Base-by-base conservation (phyloP, 805 yeast genomes). In the Kodamaea hsintzibuensis region DNA sequence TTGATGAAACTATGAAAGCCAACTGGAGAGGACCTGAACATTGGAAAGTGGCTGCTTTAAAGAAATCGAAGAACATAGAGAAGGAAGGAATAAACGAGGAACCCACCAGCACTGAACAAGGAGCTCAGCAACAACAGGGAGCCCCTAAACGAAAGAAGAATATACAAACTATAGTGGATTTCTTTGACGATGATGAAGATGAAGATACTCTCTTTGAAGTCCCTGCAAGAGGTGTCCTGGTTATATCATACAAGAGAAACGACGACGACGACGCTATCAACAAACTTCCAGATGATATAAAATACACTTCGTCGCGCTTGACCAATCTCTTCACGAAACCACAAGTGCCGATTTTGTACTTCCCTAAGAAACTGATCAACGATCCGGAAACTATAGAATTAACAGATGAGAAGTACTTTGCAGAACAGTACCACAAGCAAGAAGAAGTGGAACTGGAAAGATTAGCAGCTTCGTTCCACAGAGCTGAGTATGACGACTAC, bases 21-120 rank as follows among this genome's bases (percentile, higher is more conserved):
- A 88, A 84, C 65, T 92, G 98, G 97, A 82, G 96, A 27, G 98
- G 98, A 7, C 79, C 93, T 12, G 93, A 89, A 59, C 96, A 90
- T 70, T 93, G 98, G 98, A 88, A 88, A 69, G 87, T 93, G 9
- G 74, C 80, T 42, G 80, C 83, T 12, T 68, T 86, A 47, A 86
- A 83, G 61, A 77, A 77, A 58, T 59, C 72, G 25, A 73, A 71
- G 55, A 66, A 63, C 18, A 47, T 71, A 12, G 63, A 58, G 17
- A 48, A 46, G 30, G 51, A 49, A 10, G 48, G 45, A 30, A 19
- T 49, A 57, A 22, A 44, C 39, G 30, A 51, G 51, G 10, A 33
- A 49, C 14, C 35, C 19, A 27, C 40, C 44, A 13, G 46, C 3
- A 27, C 40, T 10, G 55, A 47, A 2, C 48, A 14, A 7, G 47